A percentile compares a stretch with the other conserved stretches of the same genome.
phyloP scores from a whole-genome alignment of 2,329 filamentous ascomycete species.

The Apiospora koreana region DNA sequence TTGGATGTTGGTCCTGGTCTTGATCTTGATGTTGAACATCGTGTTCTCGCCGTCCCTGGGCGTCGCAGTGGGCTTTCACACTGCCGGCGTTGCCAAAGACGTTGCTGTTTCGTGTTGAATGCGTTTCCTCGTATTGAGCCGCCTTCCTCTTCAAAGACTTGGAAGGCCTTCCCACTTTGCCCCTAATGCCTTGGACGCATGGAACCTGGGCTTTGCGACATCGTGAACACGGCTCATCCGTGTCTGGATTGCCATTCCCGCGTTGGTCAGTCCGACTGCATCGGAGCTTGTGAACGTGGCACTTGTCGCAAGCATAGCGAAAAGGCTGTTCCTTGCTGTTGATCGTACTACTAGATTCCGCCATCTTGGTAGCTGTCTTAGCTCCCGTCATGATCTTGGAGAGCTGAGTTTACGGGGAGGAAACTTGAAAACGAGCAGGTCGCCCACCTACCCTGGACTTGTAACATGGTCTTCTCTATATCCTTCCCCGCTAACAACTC shows the following conservation, averaged over 20 bases:
- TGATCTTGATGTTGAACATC: background rate
- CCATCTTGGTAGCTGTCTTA: background rate
- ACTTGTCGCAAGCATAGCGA: conserved; percentile 2
- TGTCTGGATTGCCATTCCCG: background rate
- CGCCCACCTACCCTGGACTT: background rate
- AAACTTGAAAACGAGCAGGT: background rate
- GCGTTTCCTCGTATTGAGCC: background rate
- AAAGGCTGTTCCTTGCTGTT: conserved; percentile 1
- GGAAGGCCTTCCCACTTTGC: background rate
- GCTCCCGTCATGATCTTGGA: background rate
- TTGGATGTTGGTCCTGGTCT: background rate
- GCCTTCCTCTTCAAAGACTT: background rate
- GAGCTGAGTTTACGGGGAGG: background rate
- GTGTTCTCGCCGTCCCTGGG: background rate
- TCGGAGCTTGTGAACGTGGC: conserved; percentile 6
- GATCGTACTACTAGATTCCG: background rate
- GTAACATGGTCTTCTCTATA: background rate
- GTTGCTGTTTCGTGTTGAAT: background rate
- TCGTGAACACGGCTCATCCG: background rate
- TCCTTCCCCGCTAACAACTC: background rate
- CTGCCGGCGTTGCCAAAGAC: too few species aligned
- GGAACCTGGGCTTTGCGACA: background rate
- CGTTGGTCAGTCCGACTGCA: background rate
- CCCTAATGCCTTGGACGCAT: background rate
- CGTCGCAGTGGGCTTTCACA: background rate